Evolutionary conservation across 345 rosid species (phyloP).

Genomic region (Rhodamnia argentea): DNA sequence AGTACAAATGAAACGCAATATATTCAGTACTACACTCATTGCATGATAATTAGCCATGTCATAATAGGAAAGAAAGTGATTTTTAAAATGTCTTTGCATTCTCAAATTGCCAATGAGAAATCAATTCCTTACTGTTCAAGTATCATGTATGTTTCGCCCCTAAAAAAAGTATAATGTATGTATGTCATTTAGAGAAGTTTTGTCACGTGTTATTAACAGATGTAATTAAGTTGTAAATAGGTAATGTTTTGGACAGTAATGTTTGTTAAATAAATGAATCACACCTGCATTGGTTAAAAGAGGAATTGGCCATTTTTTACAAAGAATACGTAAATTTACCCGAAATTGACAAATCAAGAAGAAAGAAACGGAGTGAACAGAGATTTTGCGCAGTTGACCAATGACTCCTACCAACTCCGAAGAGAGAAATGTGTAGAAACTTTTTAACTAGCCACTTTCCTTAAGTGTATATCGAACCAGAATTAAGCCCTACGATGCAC

Average conservation of each 20-base stretch:
- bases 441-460: not conserved
- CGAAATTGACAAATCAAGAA: not conserved
- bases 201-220: not conserved
- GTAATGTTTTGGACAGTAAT: not conserved
- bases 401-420: not conserved
- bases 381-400: not conserved
- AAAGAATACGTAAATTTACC: not conserved
- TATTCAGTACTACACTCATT: not conserved
- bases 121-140: not conserved
- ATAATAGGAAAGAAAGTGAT: not conserved
- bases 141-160: not conserved
- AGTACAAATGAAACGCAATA: not conserved
- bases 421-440: not conserved
- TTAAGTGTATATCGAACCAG: not conserved
- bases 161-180: too few species aligned
- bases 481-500: not conserved
- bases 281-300: not conserved
- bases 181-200: not conserved
- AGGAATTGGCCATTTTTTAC: not conserved
- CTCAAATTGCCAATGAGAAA: not conserved
- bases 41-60: not conserved
- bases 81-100: not conserved
- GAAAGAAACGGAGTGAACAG: not conserved
- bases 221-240: not conserved
- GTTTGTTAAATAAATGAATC: not conserved